Base-by-base conservation (phyloP, 768 basidiomycete species). In the Pholiota molesta region DNA sequence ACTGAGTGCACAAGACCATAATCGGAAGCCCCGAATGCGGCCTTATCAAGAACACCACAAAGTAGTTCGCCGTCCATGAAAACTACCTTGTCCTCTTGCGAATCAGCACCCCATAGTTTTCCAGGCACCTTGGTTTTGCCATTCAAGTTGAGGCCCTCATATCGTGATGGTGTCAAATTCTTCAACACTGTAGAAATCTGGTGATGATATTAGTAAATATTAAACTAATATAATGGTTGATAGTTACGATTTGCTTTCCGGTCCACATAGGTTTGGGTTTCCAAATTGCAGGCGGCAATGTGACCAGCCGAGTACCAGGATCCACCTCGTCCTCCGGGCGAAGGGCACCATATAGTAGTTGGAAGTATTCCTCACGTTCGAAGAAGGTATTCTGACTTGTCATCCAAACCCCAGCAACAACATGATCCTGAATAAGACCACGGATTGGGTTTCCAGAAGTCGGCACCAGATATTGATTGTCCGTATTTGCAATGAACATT, bases 361-460 rank as follows among this genome's bases (percentile, higher is more conserved):
- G 97, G 75, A 91, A 92, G 72, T 99, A 99, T 70, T 99, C 92
- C 69, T 97, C 95, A 54, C 97, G 86, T 3, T 91, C 89, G 77
- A 99, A 97, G 79, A 98, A 98, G 0, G 94, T 83, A 66, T 96
- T 91, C 72, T 95, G 95, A 70, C 88, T 89, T 58, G 97, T 98
- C 94, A 99, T 95, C 94, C 96, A 98, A n/a, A 98, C 91, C 61
- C 95, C 97, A 14, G 97, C 95, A 49, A 99, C 97, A 60, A 99
- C 94, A 68, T 99, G 97, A 77, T 99, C 97, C 74, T 99, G 97
- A 66, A 99, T 99, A 28, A 99, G 81, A 72, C 97, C 97, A 73
- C 97, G 93, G 33, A 99, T 83, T 28, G 97, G 97, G 71, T 96
- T 96, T 64, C 97, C 97, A 7, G 97, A 99, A 1, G 97, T 99